phyloP scores from a whole-genome alignment of 306 rosid species.

The Cyamopsis tetragonoloba region DNA sequence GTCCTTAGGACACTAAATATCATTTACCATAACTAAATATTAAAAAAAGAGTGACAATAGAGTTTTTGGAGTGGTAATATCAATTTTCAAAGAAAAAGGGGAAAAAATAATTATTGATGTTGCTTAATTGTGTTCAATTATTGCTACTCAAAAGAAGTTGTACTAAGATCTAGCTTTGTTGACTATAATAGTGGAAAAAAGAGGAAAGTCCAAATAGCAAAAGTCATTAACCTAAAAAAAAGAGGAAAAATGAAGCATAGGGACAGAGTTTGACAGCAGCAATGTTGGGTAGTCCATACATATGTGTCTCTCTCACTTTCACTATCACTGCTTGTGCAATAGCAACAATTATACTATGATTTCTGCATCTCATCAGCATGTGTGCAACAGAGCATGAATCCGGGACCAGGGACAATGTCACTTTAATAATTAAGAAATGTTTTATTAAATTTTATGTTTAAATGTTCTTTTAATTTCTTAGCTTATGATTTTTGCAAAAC shows the following conservation, averaged over 20 bases:
- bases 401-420: too few species aligned
- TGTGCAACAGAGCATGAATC: not conserved
- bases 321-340: conserved; percentile 3
- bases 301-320: conserved; percentile 17
- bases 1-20: too few species aligned
- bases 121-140: not conserved
- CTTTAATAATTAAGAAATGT: too few species aligned
- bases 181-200: conserved; percentile 30
- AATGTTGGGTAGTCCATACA: too few species aligned
- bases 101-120: too few species aligned
- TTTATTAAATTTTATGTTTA: too few species aligned
- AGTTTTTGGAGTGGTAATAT: too few species aligned
- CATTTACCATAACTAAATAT: too few species aligned
- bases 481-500: too few species aligned
- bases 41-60: too few species aligned
- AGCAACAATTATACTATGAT: not conserved
- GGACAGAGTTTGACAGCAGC: conserved; percentile 14
- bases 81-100: not conserved
- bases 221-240: conserved; percentile 14
- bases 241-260: conserved; percentile 22
- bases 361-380: not conserved
- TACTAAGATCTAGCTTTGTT: conserved; percentile 24
- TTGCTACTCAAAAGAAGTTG: conserved; percentile 33
- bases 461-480: too few species aligned
- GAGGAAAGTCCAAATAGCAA: conserved; percentile 18